Evolutionary conservation across 2,329 filamentous ascomycete species (phyloP), one percentile per base, ranked within the genome.

Genomic region (Colletotrichum truncatum): DNA sequence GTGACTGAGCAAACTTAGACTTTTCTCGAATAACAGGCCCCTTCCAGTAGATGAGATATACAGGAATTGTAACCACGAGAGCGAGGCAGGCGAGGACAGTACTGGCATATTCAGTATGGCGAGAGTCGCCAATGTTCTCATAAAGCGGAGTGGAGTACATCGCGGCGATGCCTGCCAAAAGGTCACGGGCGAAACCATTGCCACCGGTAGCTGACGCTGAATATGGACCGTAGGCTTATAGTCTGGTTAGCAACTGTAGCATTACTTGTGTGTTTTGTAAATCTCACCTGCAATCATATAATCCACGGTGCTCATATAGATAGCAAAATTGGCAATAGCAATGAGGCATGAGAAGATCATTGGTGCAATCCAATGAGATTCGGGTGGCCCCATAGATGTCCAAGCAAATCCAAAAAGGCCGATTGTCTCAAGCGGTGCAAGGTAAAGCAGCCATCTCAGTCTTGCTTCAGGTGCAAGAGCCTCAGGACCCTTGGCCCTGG

Each of bases 251-350:
- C 10, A 26, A 12, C 1, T 1, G 3, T 12, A 2, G 3, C 30
- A 7, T 2, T 2, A 26, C 6, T 14, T 23, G 4, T 36, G 1
- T 14, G 14, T 1, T 10, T 7, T 6, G 8, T 2, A 16, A 4
- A 2, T 46, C 53, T 21, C 26, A 57, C 53, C 54, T 7, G 63
- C 88, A 62, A 90, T 87, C 84, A 89, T 89, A 73, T 90, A 90
- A 71, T 90, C 88, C 69, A 91, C 89, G 3, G 87, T 89, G 7
- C 87, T 85, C 83, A 89, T 89, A 75, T 91, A 90, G 53, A 89
- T 89, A 14, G 79, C 76, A 64, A 83, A 85, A 70, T 91, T 91
- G 38, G 89, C 88, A 49, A 91, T 85, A 25, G 87, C 89, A 36
- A 91, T 85, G 34, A 89, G 77, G 6, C 81, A 76, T 3, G 84